These are phyloP conservation scores for Graphilbum ipis-grandicollis DNA, from an alignment of 2,329 filamentous ascomycete species.

Conservation along the genomic window DNA sequence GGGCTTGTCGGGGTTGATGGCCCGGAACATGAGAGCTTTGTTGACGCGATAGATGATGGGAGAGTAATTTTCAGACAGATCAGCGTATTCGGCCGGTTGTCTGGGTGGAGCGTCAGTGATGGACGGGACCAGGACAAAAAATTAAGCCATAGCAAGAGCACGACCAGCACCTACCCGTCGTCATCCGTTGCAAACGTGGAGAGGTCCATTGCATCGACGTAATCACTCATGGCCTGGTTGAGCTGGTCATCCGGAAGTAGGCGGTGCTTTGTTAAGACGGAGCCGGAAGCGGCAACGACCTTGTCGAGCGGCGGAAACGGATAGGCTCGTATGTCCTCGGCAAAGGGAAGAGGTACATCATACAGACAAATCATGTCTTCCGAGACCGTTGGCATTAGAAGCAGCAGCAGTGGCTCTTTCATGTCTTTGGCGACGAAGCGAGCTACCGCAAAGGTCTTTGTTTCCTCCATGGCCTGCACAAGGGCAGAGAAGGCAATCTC, in stretches of 20 bases:
- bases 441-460: conserved; percentile 73
- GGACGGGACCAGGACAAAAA: no score
- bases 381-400: conserved; percentile 69
- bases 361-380: conserved; percentile 69
- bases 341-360: conserved; percentile 80
- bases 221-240: conserved; percentile 68
- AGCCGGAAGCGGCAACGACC: conserved; percentile 74
- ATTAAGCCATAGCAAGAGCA: no score
- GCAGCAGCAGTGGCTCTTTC: conserved; percentile 57
- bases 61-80: conserved; percentile 68
- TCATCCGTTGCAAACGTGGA: conserved; percentile 55
- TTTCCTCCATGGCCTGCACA: conserved; percentile 70
- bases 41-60: conserved; percentile 79
- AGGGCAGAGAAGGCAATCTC: conserved; percentile 75
- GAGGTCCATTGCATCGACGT: conserved; percentile 86
- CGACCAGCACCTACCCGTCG: conserved; percentile 39
- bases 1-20: conserved; percentile 51
- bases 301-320: conserved; percentile 80
- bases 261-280: conserved; percentile 62
- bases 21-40: conserved; percentile 68
- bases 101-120: conserved; percentile 10
- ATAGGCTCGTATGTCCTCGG: conserved; percentile 82
- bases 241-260: conserved; percentile 64
- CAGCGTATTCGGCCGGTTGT: conserved; percentile 48
- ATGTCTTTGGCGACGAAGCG: conserved; percentile 72